Percentiles rank a stretch among this genome's conserved stretches.
phyloP scores from a whole-genome alignment of 139 green algal species.

The Volvox reticuliferus region DNA sequence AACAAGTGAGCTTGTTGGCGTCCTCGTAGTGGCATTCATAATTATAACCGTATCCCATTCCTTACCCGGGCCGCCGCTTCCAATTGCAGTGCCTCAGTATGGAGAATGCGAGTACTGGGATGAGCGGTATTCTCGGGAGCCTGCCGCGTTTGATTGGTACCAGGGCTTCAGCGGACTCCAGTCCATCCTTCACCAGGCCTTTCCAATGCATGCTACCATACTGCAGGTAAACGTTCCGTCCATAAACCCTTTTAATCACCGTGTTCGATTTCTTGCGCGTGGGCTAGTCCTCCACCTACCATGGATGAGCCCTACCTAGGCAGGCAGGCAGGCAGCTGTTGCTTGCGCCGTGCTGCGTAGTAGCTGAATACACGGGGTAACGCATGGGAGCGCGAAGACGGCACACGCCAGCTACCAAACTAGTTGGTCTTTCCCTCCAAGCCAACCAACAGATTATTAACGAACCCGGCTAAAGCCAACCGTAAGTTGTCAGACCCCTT shows the following conservation, averaged over 20 bases:
- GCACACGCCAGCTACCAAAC: too few species aligned
- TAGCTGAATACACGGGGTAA: too few species aligned
- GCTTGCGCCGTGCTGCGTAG: too few species aligned
- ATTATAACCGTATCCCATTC: background rate
- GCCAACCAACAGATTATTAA: too few species aligned
- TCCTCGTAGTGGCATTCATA: background rate
- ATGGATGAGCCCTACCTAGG: too few species aligned
- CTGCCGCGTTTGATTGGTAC: constrained; percentile 69
- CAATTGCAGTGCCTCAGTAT: constrained; percentile 55
- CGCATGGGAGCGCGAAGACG: too few species aligned
- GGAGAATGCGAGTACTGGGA: constrained; percentile 69
- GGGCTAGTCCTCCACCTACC: too few species aligned
- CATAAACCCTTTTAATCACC: background rate
- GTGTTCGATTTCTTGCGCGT: too few species aligned
- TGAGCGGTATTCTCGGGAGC: constrained; percentile 57
- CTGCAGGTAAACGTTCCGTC: constrained; percentile 55
- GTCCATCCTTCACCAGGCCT: constrained; percentile 53
- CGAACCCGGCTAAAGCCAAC: too few species aligned
- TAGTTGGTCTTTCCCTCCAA: too few species aligned
- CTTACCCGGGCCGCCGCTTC: background rate
- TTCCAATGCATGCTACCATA: constrained; percentile 40
- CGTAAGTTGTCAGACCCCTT: too few species aligned
- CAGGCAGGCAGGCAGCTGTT: too few species aligned
- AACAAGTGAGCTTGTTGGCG: background rate
- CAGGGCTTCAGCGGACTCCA: constrained; percentile 55